Conservation (phyloP, 139 green algal genomes). For the Eudorina sp. region DNA sequence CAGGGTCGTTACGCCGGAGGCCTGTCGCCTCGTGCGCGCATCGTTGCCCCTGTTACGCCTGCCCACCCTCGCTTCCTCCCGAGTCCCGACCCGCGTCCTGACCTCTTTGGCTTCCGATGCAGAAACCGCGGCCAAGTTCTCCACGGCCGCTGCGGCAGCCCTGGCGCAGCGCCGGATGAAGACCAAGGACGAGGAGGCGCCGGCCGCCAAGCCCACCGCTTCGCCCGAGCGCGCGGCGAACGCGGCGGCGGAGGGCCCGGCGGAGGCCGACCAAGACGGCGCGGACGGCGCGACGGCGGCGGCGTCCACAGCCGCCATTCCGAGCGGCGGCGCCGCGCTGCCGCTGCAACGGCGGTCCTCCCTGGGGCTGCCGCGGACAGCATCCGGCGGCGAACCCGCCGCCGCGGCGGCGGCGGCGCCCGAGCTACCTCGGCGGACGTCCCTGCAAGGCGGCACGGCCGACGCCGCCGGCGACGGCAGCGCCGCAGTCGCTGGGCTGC, state of each 20-base stretch:
- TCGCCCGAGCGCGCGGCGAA: background rate
- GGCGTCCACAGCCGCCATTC: background rate
- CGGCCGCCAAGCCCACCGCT: background rate
- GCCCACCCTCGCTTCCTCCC: too few species aligned
- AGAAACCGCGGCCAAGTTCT: slow-evolving; percentile 73
- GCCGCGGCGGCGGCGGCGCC: background rate
- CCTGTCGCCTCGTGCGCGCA: too few species aligned
- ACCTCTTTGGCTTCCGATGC: too few species aligned
- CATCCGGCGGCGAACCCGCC: background rate
- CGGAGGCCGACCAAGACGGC: background rate
- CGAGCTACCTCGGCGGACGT: slow-evolving; percentile 7
- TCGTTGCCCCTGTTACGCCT: too few species aligned
- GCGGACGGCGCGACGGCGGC: background rate
- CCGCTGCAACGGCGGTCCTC: background rate
- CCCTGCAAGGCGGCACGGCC: background rate
- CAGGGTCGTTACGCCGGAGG: too few species aligned
- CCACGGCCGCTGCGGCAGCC: slow-evolving; percentile 63
- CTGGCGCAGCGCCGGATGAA: slow-evolving; percentile 38
- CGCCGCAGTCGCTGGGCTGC: background rate
- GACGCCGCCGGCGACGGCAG: background rate
- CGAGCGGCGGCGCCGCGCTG: background rate
- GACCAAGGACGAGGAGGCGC: slow-evolving; percentile 2
- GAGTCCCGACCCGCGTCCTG: too few species aligned
- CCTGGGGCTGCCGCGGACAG: background rate
- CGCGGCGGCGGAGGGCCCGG: background rate